Evolutionary conservation across 2,329 filamentous ascomycete species (phyloP), one percentile per base, ranked within the genome.

Genomic region (Verticillium nonalfalfae): DNA sequence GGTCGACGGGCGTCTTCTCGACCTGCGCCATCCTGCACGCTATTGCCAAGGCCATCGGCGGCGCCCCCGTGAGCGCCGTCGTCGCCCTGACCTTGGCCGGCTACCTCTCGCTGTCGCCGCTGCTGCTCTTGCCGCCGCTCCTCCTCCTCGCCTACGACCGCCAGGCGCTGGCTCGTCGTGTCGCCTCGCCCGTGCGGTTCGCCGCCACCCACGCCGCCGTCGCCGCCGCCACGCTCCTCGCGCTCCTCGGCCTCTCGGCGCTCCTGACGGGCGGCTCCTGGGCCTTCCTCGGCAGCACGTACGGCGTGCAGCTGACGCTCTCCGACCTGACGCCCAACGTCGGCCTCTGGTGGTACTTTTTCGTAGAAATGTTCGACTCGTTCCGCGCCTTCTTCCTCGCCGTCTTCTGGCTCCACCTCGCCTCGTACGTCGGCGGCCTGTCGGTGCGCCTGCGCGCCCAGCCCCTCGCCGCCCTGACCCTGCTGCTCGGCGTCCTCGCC

Each of bases 311-410:
- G 68, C 83, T 99, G 40, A 87, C 95, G 1, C 84, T 99, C 2
- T 91, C 93, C 9, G 95, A 99, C 72, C 82, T 99, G 50, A 96
- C 94, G 0, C 95, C 95, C 13, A 99, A 98, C 67, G 90, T 96
- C 35, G 95, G 95, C 1, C 81, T 99, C 1, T 99, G 95, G 95
- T 99, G 95, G 95, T 99, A 99, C 76, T 99, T 99, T 78, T 98
- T 99, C 73, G 96, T 96, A 67, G 94, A 99, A 73, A 99, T 99
- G 87, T 99, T 99, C 73, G 95, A 99, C 76, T 94, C 93, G 1
- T 99, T 99, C 82, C 86, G 95, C 45, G 89, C 90, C 68, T 99
- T 99, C 81, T 99, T 98, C 81, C 85, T 99, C 3, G 95, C 91
- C 60, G 93, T 99, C 57, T 99, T 99, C 78, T 98, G 96, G 93